Percentiles rank a stretch among this genome's conserved stretches.
These are phyloP conservation scores for Stagonosporopsis rhizophila DNA, from an alignment of 2,329 filamentous ascomycete species.

Conservation along the genomic window DNA sequence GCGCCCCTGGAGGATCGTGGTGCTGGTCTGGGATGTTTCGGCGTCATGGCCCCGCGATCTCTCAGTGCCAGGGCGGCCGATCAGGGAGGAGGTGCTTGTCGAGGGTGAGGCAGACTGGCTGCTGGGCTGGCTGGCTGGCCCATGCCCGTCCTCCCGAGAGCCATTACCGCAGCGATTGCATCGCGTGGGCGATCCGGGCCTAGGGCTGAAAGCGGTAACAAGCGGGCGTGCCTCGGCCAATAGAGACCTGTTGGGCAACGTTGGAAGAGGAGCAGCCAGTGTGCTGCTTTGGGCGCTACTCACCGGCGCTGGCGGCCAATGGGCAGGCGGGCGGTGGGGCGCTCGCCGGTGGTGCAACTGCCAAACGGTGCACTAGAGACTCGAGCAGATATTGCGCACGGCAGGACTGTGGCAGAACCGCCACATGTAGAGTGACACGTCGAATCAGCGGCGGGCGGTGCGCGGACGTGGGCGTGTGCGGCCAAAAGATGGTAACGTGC, in stretches of 20 bases:
- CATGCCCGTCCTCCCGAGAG: constrained; percentile 35
- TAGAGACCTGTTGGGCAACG: constrained; percentile 30
- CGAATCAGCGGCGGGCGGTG: constrained; percentile 26
- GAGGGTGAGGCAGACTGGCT: constrained; percentile 3
- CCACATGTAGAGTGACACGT: constrained; percentile 34
- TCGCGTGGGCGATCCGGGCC: constrained; percentile 36
- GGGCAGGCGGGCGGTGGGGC: constrained; percentile 29
- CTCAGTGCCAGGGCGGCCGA: constrained; percentile 30
- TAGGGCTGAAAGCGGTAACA: constrained; percentile 25
- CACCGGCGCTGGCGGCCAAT: constrained; percentile 25
- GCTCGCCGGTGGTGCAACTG: constrained; percentile 40
- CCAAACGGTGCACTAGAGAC: constrained; percentile 47
- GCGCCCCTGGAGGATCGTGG: constrained; percentile 3
- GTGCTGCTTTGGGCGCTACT: constrained; percentile 41
- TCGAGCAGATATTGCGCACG: constrained; percentile 33
- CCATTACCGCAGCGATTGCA: constrained; percentile 33
- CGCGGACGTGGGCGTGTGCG: constrained; percentile 21
- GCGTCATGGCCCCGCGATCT: constrained; percentile 36
- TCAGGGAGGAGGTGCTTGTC: constrained; percentile 33
- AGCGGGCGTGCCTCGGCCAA: constrained; percentile 35
- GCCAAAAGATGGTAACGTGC: constrained; percentile 17
- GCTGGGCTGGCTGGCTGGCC: constrained; percentile 19
- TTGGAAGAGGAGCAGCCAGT: constrained; percentile 28
- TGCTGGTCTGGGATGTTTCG: constrained; percentile 23
- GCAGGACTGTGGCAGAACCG: constrained; percentile 30